phyloP scores from a whole-genome alignment of 2,329 filamentous ascomycete species.

The Lasiodiplodia hormozganensis region DNA sequence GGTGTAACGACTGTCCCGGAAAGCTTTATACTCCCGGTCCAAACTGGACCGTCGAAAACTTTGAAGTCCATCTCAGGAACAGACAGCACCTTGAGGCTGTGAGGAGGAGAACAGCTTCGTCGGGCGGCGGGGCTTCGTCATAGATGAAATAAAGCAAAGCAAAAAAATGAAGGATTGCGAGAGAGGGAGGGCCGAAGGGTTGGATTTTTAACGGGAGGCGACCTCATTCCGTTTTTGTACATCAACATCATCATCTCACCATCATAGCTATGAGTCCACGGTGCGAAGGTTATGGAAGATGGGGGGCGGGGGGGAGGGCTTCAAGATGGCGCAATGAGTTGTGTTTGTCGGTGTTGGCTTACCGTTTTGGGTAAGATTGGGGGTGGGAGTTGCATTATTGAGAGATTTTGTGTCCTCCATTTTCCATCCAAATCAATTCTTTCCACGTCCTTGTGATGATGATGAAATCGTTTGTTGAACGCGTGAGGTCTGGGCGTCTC shows the following conservation, averaged over 20 bases:
- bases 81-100: conserved; percentile 65
- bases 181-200: not conserved
- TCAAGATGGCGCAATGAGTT: conserved; percentile 5
- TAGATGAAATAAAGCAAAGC: not conserved
- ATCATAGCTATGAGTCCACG: conserved; percentile 17
- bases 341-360: conserved; percentile 10
- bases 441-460: not conserved
- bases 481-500: too few relatives aligned
- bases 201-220: not conserved
- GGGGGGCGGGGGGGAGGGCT: not conserved
- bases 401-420: conserved; percentile 1
- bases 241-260: conserved; percentile 19
- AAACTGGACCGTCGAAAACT: conserved; percentile 84
- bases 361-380: conserved; percentile 16
- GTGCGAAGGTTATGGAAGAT: conserved; percentile 2
- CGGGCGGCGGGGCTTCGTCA: conserved; percentile 6
- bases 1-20: conserved; percentile 89
- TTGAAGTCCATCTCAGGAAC: conserved; percentile 91
- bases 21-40: conserved; percentile 94
- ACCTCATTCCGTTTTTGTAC: conserved; percentile 18
- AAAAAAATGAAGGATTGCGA: not conserved
- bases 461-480: not conserved
- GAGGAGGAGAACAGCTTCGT: conserved; percentile 38
- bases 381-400: conserved; percentile 7
- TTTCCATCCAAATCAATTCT: conserved; percentile 9